phyloP scores from a whole-genome alignment of 2,329 filamentous ascomycete genomes.

The Arthrobotrys sphaeroides region DNA sequence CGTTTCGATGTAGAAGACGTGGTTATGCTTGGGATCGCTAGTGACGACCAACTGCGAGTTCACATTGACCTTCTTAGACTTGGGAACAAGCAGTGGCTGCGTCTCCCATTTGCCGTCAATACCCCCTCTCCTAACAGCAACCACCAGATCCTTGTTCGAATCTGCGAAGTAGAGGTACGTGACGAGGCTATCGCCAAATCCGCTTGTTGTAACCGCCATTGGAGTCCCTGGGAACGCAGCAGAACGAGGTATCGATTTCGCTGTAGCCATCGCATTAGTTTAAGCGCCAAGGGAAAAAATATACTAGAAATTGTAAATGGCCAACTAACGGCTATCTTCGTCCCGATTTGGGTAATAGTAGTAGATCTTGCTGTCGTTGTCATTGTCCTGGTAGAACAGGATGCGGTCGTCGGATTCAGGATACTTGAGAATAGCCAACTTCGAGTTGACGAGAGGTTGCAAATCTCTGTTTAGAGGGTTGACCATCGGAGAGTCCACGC shows the following conservation, averaged over 20 bases:
- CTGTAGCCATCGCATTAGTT: neutral
- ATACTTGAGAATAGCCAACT: neutral
- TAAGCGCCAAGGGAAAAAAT: neutral
- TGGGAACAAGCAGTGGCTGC: neutral
- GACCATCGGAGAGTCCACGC: neutral
- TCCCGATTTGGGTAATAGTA: neutral
- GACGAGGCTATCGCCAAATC: neutral
- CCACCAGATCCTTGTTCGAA: neutral
- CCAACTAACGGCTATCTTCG: neutral
- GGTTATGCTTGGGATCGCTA: neutral
- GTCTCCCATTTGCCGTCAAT: conserved; percentile 6
- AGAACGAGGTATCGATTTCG: neutral
- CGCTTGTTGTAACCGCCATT: neutral
- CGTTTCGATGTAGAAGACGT: conserved; percentile 3
- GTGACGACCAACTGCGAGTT: conserved; percentile 4
- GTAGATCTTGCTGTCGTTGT: conserved; percentile 5
- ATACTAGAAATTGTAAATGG: neutral
- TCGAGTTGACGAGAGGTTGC: neutral
- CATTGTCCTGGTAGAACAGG: neutral
- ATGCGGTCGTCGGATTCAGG: neutral
- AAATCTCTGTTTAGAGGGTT: conserved; percentile 1
- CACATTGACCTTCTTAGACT: conserved; percentile 11
- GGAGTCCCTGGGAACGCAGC: conserved; percentile 3
- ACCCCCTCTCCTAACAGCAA: neutral
- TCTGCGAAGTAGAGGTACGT: conserved; percentile 1